These are phyloP conservation scores for Casuarina equisetifolia DNA, from an alignment of 306 rosid species.

Conservation along the genomic window DNA sequence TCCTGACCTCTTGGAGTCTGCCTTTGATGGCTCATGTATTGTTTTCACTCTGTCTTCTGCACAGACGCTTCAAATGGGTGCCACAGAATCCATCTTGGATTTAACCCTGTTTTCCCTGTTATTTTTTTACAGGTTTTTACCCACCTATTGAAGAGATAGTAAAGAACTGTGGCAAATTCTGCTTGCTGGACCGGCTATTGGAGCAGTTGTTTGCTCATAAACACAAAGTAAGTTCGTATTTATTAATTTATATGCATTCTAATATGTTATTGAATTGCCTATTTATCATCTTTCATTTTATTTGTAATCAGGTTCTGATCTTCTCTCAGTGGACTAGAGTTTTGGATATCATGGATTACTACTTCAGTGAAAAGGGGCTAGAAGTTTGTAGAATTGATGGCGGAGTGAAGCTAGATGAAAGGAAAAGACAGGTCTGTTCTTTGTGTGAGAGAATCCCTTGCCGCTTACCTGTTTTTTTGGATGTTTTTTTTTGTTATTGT, in stretches of 20 bases:
- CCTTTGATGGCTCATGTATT: constrained; percentile 60
- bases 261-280: constrained; percentile 23
- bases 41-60: constrained; percentile 10
- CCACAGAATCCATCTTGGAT: constrained; percentile 20
- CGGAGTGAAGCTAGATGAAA: constrained; percentile 63
- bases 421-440: constrained; percentile 75
- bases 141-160: constrained; percentile 83
- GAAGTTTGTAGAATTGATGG: constrained; percentile 97
- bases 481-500: background rate
- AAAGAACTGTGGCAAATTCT: constrained; percentile 87
- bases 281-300: constrained; percentile 20
- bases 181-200: constrained; percentile 76
- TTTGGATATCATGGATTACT: constrained; percentile 90
- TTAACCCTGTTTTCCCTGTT: constrained; percentile 18
- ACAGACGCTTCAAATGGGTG: constrained; percentile 12
- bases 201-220: constrained; percentile 53
- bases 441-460: constrained; percentile 2
- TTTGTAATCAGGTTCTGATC: constrained; percentile 72
- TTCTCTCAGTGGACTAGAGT: constrained; percentile 89
- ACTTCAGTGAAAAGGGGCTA: constrained; percentile 76
- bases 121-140: constrained; percentile 43
- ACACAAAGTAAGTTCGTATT: constrained; percentile 61
- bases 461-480: background rate
- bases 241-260: constrained; percentile 5
- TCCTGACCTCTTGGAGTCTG: constrained; percentile 81